These are phyloP conservation scores for Xylariaceae sp. DNA, from an alignment of 2,329 filamentous ascomycete species.

Conservation along the genomic window DNA sequence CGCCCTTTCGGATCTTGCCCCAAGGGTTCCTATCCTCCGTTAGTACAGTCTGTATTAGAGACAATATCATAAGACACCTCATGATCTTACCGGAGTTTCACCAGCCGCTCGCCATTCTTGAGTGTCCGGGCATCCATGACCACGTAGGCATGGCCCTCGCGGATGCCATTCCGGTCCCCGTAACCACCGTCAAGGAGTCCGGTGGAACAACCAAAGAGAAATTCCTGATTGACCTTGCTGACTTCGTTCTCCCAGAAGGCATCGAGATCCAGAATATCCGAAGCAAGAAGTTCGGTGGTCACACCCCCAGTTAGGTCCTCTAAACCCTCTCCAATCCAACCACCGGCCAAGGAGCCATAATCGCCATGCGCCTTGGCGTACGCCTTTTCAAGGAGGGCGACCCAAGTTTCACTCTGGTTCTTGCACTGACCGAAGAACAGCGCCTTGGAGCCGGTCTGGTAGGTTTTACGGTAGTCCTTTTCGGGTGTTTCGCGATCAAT, in stretches of 20 bases:
- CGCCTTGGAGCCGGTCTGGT: slow-evolving; percentile 71
- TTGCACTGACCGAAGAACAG: slow-evolving; percentile 74
- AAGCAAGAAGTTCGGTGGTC: slow-evolving; percentile 63
- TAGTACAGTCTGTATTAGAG: too few relatives aligned
- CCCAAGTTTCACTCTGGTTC: slow-evolving; percentile 76
- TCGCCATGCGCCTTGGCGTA: slow-evolving; percentile 82
- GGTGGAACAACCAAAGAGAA: slow-evolving; percentile 67
- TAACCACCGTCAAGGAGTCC: slow-evolving; percentile 61
- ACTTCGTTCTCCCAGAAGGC: slow-evolving; percentile 81
- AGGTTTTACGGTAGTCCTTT: slow-evolving; percentile 63
- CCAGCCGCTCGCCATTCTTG: slow-evolving; percentile 50
- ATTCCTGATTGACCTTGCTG: slow-evolving; percentile 74
- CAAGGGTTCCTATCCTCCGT: slow-evolving; percentile 48
- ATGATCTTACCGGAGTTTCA: slow-evolving; percentile 45
- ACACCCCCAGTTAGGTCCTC: slow-evolving; percentile 65
- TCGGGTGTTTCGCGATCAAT: slow-evolving; percentile 71
- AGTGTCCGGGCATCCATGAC: slow-evolving; percentile 55
- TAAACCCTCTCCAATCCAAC: slow-evolving; percentile 61
- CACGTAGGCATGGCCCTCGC: slow-evolving; percentile 56
- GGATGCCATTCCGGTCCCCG: slow-evolving; percentile 55
- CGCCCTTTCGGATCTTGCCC: slow-evolving; percentile 54
- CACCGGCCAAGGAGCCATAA: slow-evolving; percentile 65
- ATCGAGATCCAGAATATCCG: slow-evolving; percentile 72
- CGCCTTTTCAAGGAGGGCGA: slow-evolving; percentile 75
- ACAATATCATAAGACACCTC: background rate